Base-by-base conservation (phyloP, 495 filamentous ascomycete genomes). In the Neurospora sp. region DNA sequence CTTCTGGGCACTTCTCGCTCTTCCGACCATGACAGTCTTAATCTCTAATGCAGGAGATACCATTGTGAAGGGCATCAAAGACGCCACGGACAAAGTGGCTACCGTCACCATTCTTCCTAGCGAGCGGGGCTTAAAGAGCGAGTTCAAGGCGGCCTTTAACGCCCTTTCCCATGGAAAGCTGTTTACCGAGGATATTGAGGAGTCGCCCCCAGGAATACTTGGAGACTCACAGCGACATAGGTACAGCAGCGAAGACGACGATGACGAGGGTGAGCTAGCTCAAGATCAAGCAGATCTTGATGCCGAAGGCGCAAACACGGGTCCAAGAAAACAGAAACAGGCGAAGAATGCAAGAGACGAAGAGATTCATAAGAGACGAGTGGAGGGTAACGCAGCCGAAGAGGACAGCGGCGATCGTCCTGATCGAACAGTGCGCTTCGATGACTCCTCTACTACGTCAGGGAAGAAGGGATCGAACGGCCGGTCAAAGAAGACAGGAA, bases 1-100 rank as follows among this genome's bases (percentile, higher is more conserved):
- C 9, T 89, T 97, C 74, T 98, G 94, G 94, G 92, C 92, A 31
- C 81, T 97, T 4, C 86, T 97, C 4, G 93, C 94, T 3, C 83
- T 97, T 2, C 94, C 94, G 2, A 89, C 91, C 4, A 88, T 94
- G 78, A 97, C 94, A 0, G 90, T 96, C 45, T 85, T 97, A 37
- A 95, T 97, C 73, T 91, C 89, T 43, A 92, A 94, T 75, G 93
- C 96, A 75, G 91, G 92, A 9, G 90, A 93, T 77, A 94, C 91
- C 0, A 87, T 97, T 45, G 87, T 97, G 54, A 91, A 90, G 73
- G 82, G 82, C 2, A 85, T 97, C 71, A 85, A 87, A 37, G 91
- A 96, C 66, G 73, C 88, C 0, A 94, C 92, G 0, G 82, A 93
- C 36, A 88, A 88, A 77, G 72, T 96, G 6, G 93, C 91, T 24